Base-by-base conservation (phyloP, 768 basidiomycete genomes). In the Lactarius pseudohatsudake region DNA sequence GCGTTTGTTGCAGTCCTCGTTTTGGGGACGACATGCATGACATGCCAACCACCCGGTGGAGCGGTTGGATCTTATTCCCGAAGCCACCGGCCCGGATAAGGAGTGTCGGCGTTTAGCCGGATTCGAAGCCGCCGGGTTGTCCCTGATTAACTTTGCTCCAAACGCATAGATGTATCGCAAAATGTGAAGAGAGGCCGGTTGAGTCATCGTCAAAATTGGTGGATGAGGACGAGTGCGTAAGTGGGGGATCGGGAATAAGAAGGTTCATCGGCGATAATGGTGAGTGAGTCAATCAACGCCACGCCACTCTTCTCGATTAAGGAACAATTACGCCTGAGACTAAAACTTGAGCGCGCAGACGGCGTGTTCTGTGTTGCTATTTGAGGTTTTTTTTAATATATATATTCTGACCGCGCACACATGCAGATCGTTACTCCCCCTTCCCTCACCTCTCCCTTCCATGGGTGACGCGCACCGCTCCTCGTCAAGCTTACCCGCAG, bases 381-480 rank as follows among this genome's bases (percentile, higher is more conserved):
- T 38, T 58, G 10, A 10, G 2, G 2, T 26, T 58, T 22, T 26
- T 26, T 40, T 38, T 34, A 15, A 53, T 38, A 40, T 54, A 38
- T 22, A 61, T 34, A 18, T 36, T 6, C 1, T 18, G 13, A 26
- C 4, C 45, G 13, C 16, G 3, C 22, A 20, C 1, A 55, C 28
- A 62, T 62, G 55, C 40, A 28, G 22, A 20, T 50, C 38, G 1
- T 20, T 8, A 2, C 22, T 5, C 58, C 43, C 53, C 13, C 57
- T 4, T 26, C 15, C n/a, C 47, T 1, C 16, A 0, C 11, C 30
- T 53, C 54, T 38, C 36, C n/a, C 11, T 34, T 20, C 41, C 1
- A 67, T 67, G 66, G 11, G 32, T 30, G 53, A 32, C 41, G 26
- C 10, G 5, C 57, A 64, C 34, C 62, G 26, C 54, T 67, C 66